A percentile compares a stretch with the other conserved stretches of the same genome.
phyloP scores from a whole-genome alignment of 768 basidiomycete genomes.

The Cyclocybe aegerita region DNA sequence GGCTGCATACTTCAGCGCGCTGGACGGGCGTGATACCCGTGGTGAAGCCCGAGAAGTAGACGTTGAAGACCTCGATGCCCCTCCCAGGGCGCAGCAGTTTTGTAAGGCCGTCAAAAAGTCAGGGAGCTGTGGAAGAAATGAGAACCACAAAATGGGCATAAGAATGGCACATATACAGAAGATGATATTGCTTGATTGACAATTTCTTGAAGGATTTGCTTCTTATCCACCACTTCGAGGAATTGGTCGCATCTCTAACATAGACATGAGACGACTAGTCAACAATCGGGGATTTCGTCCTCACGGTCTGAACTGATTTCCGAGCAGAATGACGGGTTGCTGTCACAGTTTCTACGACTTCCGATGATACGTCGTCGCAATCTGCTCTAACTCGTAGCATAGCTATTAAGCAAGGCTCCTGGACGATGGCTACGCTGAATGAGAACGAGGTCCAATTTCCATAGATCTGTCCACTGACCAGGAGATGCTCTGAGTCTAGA shows the following conservation, averaged over 20 bases:
- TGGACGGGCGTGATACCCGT: conserved; percentile 18
- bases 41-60: conserved; percentile 14
- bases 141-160: background rate
- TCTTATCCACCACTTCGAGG: conserved; percentile 44
- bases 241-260: conserved; percentile 74
- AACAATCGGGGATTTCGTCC: conserved; percentile 3
- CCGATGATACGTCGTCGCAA: conserved; percentile 49
- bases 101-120: conserved; percentile 48
- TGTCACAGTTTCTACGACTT: conserved; percentile 41
- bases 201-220: conserved; percentile 43
- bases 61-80: conserved; percentile 4
- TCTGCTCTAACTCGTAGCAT: conserved; percentile 68
- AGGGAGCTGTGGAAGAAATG: conserved; percentile 52
- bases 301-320: conserved; percentile 59
- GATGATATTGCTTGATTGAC: conserved; percentile 48
- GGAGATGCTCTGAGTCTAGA: conserved; percentile 20
- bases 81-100: conserved; percentile 1
- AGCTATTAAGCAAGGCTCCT: conserved; percentile 69
- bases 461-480: conserved; percentile 7
- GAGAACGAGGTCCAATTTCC: background rate
- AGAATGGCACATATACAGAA: conserved; percentile 39
- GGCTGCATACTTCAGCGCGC: conserved; percentile 65
- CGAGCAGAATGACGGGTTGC: conserved; percentile 43
- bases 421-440: conserved; percentile 55
- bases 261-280: conserved; percentile 3